Evolutionary conservation across 2,329 filamentous ascomycete species (phyloP).

Genomic region (Madurella mycetomatis): DNA sequence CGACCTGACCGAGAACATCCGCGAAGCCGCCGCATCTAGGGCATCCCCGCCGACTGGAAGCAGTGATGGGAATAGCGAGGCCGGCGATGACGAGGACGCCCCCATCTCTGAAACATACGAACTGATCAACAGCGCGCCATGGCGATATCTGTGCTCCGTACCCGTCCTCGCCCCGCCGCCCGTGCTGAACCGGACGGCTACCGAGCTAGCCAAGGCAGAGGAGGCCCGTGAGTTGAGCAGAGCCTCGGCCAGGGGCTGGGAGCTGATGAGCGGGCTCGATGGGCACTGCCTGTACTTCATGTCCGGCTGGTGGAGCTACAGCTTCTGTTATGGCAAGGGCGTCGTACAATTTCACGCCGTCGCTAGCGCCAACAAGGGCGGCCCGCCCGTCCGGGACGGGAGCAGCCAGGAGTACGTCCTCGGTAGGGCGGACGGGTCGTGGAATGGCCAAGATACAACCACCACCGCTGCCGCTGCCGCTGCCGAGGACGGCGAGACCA

Average conservation of each 20-base stretch:
- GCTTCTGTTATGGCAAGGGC: slow-evolving; percentile 84
- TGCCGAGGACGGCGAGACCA: slow-evolving; percentile 17
- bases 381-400: slow-evolving; percentile 73
- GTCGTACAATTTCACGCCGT: slow-evolving; percentile 89
- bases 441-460: slow-evolving; percentile 20
- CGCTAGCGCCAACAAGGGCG: slow-evolving; percentile 59
- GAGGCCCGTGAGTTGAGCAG: slow-evolving; percentile 75
- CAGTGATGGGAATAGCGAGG: slow-evolving; percentile 27
- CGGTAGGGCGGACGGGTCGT: slow-evolving; percentile 49
- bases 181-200: slow-evolving; percentile 60
- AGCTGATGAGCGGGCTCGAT: slow-evolving; percentile 72
- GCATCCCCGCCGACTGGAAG: slow-evolving; percentile 16
- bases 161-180: slow-evolving; percentile 60
- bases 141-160: slow-evolving; percentile 79
- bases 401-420: slow-evolving; percentile 72
- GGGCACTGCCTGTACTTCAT: slow-evolving; percentile 76
- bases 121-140: slow-evolving; percentile 64
- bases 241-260: slow-evolving; percentile 73
- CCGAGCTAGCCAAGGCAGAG: slow-evolving; percentile 63
- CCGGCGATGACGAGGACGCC: slow-evolving; percentile 31
- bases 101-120: slow-evolving; percentile 57
- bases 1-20: slow-evolving; percentile 35
- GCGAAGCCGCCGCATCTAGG: slow-evolving; percentile 33
- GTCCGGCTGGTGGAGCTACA: slow-evolving; percentile 93
- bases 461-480: slow-evolving; percentile 20